Evolutionary conservation across 164 flowering plant species (phyloP), one percentile per base, ranked within the genome.

Genomic region (Dillenia turbinata): DNA sequence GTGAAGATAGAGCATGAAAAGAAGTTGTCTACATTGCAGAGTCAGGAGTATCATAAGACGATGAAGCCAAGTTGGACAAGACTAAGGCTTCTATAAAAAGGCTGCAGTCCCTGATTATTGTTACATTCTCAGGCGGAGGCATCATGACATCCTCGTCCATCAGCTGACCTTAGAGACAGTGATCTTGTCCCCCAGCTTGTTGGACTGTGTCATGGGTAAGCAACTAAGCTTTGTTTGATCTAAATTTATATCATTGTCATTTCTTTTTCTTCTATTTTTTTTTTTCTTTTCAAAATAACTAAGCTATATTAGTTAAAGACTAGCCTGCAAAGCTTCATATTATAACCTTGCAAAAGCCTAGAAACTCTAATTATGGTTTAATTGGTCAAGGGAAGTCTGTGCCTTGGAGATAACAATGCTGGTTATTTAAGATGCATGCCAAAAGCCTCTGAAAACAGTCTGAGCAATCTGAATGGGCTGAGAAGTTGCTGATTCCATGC

Each of bases 1-100:
- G 96, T 78, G 51, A 94, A 83, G 71, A 91, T 94, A 60, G 99
- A 83, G 78, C 96, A 87, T 66, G 92, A 91, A 52, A 94, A 79
- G 82, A 94, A 94, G 79, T 66, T 94, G 68, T 68, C 87, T 0
- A 63, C 85, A 12, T 70, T 94, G 62, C 96, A 91, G 63, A 85
- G 80, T 62, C 96, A 86, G 74, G 99, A 91, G 64, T 83, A 78
- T 81, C 85, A 74, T 68, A 95, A 97, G 15, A 86, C 10, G 91
- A 89, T 47, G 92, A 87, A 57, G 66, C 66, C 47, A 94, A 91
- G 78, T 61, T 91, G 79, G 96, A 91, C 81, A 94, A 91, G 80
- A 94, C 97, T 54, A 94, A 89, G 81, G 79, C 99, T n/a, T 78
- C 97, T 0, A 87, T 94, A 56, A 80, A 73, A 69, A 85, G 74